These are phyloP conservation scores for Cordyceps sp. DNA, from an alignment of 2,329 filamentous ascomycete species.

Conservation along the genomic window DNA sequence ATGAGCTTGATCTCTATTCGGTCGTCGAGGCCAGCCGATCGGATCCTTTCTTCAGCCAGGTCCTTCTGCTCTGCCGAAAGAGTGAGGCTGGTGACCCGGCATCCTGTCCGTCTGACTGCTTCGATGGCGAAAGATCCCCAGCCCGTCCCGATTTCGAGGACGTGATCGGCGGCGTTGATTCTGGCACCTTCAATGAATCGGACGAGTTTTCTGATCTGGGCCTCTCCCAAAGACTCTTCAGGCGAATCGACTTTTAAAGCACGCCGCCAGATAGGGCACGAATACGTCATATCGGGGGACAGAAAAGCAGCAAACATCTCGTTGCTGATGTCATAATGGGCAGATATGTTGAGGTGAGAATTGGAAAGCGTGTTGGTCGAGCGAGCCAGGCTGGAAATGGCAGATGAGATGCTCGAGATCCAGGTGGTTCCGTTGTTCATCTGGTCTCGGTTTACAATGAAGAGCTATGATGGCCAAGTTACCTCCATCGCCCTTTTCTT, in stretches of 20 bases:
- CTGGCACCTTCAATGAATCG: slow-evolving; percentile 48
- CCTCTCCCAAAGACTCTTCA: slow-evolving; percentile 43
- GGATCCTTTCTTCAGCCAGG: slow-evolving; percentile 48
- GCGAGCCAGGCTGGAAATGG: slow-evolving; percentile 39
- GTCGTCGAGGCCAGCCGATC: slow-evolving; percentile 38
- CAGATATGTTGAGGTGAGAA: slow-evolving; percentile 47
- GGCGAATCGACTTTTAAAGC: not conserved
- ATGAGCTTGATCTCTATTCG: slow-evolving; percentile 47
- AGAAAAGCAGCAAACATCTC: slow-evolving; percentile 61
- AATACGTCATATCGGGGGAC: slow-evolving; percentile 63
- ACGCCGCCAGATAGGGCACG: slow-evolving; percentile 47
- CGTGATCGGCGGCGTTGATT: slow-evolving; percentile 48
- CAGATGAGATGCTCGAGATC: slow-evolving; percentile 40
- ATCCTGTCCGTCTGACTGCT: slow-evolving; percentile 48
- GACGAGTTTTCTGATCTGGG: slow-evolving; percentile 50
- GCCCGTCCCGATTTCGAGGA: slow-evolving; percentile 60
- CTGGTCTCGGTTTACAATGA: slow-evolving; percentile 49
- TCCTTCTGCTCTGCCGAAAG: slow-evolving; percentile 53
- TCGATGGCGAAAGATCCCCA: slow-evolving; percentile 63
- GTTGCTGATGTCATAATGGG: slow-evolving; percentile 63
- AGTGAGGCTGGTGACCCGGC: slow-evolving; percentile 51
- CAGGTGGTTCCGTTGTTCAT: slow-evolving; percentile 48
- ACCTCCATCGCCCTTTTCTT: not conserved
- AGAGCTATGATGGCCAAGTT: slow-evolving; percentile 33
- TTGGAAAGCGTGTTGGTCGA: slow-evolving; percentile 40